Percentiles rank a stretch among this genome's conserved stretches.
phyloP scores from a whole-genome alignment of 169 alveolate genomes.

The Plasmodium falciparum region DNA sequence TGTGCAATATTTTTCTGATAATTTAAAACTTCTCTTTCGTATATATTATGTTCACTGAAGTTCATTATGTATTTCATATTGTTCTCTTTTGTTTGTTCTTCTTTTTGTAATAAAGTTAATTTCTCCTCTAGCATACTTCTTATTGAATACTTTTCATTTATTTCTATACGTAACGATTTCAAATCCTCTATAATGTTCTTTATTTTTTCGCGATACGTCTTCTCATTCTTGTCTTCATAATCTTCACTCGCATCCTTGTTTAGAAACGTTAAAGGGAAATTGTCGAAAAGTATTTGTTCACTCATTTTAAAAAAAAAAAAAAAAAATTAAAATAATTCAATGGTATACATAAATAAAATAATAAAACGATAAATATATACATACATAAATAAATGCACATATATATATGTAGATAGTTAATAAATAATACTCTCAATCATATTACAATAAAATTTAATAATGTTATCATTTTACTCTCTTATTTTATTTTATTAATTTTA shows the following conservation, averaged over 20 bases:
- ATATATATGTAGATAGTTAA: no score
- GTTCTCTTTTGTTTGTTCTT: constrained; percentile 46
- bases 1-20: constrained; percentile 18
- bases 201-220: constrained; percentile 41
- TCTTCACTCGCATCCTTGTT: constrained; percentile 21
- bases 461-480: no score
- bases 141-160: constrained; percentile 48
- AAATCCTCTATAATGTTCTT: constrained; percentile 27
- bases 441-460: no score
- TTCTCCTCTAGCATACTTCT: constrained; percentile 55
- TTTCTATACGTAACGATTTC: constrained; percentile 43
- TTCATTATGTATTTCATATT: constrained; percentile 52
- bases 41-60: constrained; percentile 47
- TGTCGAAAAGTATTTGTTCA: constrained; percentile 67
- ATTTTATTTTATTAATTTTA: no score
- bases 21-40: constrained; percentile 30
- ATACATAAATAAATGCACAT: no score
- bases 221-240: constrained; percentile 47
- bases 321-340: no score
- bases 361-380: no score
- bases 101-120: constrained; percentile 52
- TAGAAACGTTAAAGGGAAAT: constrained; percentile 64
- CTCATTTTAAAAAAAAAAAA: constrained; percentile 12
- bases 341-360: no score
- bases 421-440: no score